Evolutionary conservation across 192 early-diverging fungal genomes (phyloP).

Genomic region (Linderina pennispora): DNA sequence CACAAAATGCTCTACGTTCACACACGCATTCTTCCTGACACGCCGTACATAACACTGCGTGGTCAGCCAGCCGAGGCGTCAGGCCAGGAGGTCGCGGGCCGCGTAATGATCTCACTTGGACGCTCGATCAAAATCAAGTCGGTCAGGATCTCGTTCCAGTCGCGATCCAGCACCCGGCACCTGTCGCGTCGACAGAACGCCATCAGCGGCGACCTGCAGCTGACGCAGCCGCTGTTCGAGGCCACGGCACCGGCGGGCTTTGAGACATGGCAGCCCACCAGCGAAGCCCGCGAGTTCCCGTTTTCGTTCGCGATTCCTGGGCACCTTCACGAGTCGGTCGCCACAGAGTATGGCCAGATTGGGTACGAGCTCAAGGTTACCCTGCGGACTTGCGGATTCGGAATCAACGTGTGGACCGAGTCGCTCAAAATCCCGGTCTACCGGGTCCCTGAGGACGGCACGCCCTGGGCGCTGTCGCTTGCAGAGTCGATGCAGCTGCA

Average conservation of each 20-base stretch:
- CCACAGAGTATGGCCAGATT: slow-evolving; percentile 22
- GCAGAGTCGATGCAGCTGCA: slow-evolving; percentile 19
- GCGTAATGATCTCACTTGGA: slow-evolving; percentile 23
- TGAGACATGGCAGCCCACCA: slow-evolving; percentile 8
- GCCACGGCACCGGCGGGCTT: slow-evolving; percentile 8
- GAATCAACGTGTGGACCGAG: slow-evolving; percentile 34
- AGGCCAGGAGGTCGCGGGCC: slow-evolving; percentile 16
- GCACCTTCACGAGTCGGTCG: slow-evolving; percentile 21
- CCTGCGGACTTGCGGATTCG: slow-evolving; percentile 29
- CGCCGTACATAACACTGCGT: slow-evolving; percentile 12
- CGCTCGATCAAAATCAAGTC: slow-evolving; percentile 26
- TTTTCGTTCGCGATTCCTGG: slow-evolving; percentile 32
- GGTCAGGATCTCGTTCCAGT: slow-evolving; percentile 13
- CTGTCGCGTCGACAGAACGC: slow-evolving; percentile 1
- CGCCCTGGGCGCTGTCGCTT: slow-evolving; percentile 5
- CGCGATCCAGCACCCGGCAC: neutral
- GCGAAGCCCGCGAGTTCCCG: slow-evolving; percentile 14
- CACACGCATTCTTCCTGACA: slow-evolving; percentile 19
- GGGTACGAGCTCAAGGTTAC: slow-evolving; percentile 29
- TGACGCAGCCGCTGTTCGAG: slow-evolving; percentile 17
- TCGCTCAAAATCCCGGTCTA: slow-evolving; percentile 26
- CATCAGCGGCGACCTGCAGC: neutral
- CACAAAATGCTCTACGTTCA: slow-evolving; percentile 29
- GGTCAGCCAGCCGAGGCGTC: slow-evolving; percentile 27
- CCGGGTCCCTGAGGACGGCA: slow-evolving; percentile 21